Evolutionary conservation across 306 rosid genomes (phyloP).

Genomic region (Myrica gale): DNA sequence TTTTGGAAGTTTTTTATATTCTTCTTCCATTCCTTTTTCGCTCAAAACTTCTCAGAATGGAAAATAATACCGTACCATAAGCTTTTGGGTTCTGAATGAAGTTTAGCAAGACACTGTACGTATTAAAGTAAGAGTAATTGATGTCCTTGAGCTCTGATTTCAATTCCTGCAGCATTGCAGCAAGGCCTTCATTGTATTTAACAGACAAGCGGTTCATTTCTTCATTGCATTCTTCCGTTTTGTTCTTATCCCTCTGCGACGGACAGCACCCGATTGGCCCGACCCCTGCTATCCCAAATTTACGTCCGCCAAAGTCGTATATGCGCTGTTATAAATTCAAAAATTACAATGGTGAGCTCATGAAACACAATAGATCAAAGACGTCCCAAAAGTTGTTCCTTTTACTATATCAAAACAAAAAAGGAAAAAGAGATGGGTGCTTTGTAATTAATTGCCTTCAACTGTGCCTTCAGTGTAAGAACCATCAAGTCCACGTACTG

Average conservation of each 20-base stretch:
- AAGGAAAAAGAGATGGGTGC: not conserved
- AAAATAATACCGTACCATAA: slow-evolving; percentile 40
- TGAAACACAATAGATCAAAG: not conserved
- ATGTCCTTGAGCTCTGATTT: slow-evolving; percentile 40
- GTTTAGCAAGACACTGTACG: slow-evolving; percentile 42
- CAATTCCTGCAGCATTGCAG: slow-evolving; percentile 43
- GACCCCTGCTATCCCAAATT: slow-evolving; percentile 54
- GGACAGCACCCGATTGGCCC: slow-evolving; percentile 78
- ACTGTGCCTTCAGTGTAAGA: slow-evolving; percentile 42
- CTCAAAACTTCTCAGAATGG: not conserved
- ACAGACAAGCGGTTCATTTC: slow-evolving; percentile 41
- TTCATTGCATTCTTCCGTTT: slow-evolving; percentile 40
- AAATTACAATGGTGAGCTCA: not conserved
- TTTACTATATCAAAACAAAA: not conserved
- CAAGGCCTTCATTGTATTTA: slow-evolving; percentile 47
- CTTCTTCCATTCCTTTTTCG: no score
- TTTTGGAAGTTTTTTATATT: no score
- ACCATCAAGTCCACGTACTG: slow-evolving; percentile 53
- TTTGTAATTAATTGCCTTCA: slow-evolving; percentile 39
- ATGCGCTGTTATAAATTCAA: slow-evolving; percentile 46
- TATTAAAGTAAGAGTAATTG: slow-evolving; percentile 59
- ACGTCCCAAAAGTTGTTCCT: not conserved
- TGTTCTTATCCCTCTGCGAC: slow-evolving; percentile 39
- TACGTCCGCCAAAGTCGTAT: slow-evolving; percentile 58
- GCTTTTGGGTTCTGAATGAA: slow-evolving; percentile 43